phyloP scores from a whole-genome alignment of 148 eudicot species.

The Rhododendron simsii region DNA sequence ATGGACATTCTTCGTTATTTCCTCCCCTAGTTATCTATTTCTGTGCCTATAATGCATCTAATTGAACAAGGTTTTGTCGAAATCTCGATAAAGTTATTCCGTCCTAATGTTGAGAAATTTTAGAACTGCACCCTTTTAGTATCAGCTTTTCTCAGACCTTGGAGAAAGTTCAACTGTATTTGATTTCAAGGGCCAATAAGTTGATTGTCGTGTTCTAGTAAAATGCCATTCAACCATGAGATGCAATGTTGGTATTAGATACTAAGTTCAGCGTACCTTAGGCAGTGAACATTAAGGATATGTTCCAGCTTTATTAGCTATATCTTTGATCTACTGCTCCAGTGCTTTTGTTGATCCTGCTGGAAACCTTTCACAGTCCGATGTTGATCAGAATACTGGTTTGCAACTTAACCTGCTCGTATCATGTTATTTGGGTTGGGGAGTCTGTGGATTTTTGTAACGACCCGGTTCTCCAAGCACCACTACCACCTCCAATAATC shows the following conservation, averaged over 20 bases:
- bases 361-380: conserved; percentile 16
- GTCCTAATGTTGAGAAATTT: neutral
- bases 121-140: neutral
- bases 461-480: too few relatives aligned
- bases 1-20: neutral
- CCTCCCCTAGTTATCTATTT: neutral
- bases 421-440: neutral
- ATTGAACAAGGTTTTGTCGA: neutral
- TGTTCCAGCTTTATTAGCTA: neutral
- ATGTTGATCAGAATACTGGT: conserved; percentile 12
- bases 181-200: neutral
- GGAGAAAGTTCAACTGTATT: conserved; percentile 4
- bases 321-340: neutral
- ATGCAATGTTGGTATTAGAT: neutral
- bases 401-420: neutral
- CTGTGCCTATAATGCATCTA: neutral
- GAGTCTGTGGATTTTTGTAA: neutral
- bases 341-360: conserved; percentile 28
- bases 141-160: conserved; percentile 10
- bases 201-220: conserved; percentile 8
- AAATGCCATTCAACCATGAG: conserved; percentile 11
- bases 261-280: neutral
- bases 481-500: too few relatives aligned
- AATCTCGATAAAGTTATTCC: neutral
- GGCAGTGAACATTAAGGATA: neutral